Base-by-base conservation (phyloP, 768 basidiomycete genomes). In the Pulveroboletus sp. region DNA sequence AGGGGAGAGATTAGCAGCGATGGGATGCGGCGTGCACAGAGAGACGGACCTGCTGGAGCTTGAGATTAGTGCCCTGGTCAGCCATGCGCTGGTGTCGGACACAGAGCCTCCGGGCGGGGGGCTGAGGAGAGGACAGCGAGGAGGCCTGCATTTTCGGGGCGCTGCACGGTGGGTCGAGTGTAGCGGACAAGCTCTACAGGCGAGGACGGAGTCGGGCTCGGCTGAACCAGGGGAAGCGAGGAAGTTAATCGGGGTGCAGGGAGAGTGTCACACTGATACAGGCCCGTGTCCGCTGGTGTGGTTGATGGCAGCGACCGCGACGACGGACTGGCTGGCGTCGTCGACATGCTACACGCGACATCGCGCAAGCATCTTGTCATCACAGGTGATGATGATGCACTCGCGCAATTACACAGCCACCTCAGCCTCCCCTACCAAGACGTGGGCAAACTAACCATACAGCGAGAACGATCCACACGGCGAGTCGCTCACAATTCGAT, bases 41-140 rank as follows among this genome's bases (percentile, higher is more conserved):
- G 37, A 13, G 37, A 51, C 50, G 28, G 69, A 91, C 94, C 75
- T 86, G 83, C 68, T 97, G 95, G 7, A 98, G 77, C 72, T 86
- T 93, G 53, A 90, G 73, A 67, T 89, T 96, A 21, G 89, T 93
- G 13, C 91, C 91, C 69, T 95, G 84, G 73, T 98, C 93, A 6
- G 95, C 95, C 84, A 95, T 98, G 41, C 94, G 79, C 72, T 94
- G 90, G 69, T 98, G 95, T 30, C 94, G 73, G 6, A 93, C 84
- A 65, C 94, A 97, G 15, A 96, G 78, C 71, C 92, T 95, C 41
- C 89, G 76, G 0, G 46, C 71, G 10, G 72, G 58, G 0, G 69
- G 64, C 13, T 66, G 66, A 2, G 70, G 44, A 11, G 66, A 54
- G 21, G 21, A 21, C 21, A 21, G 8, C 36, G 44, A 4, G 53